These are phyloP conservation scores for Rhodotorula sp. DNA, from an alignment of 1,284 basidiomycete species.

Conservation along the genomic window DNA sequence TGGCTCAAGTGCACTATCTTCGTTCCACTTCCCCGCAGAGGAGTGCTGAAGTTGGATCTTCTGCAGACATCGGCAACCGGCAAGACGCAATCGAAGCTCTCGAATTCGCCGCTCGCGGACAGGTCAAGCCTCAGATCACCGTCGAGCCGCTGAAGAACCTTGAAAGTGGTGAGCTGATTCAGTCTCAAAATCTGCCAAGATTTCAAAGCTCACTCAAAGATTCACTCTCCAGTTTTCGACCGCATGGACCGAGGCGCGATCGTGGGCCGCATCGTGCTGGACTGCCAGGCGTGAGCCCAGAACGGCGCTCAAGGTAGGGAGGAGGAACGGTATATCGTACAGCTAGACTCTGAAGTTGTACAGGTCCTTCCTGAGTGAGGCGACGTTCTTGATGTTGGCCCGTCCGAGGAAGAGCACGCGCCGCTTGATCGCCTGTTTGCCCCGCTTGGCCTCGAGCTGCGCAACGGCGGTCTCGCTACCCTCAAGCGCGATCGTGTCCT, in stretches of 20 bases:
- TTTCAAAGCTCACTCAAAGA: background rate
- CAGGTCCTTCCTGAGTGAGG: background rate
- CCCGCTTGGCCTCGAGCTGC: slow-evolving; percentile 2
- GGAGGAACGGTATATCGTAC: too few species aligned
- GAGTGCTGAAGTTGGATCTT: background rate
- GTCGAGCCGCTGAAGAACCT: slow-evolving; percentile 45
- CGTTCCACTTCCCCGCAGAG: background rate
- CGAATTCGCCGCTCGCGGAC: slow-evolving; percentile 45
- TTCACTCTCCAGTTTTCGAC: slow-evolving; percentile 56
- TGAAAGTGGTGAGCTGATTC: background rate
- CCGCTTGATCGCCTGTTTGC: background rate
- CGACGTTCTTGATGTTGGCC: background rate
- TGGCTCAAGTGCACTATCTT: slow-evolving; percentile 13
- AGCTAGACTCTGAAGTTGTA: background rate
- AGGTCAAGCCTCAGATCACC: slow-evolving; percentile 51
- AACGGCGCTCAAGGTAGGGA: background rate
- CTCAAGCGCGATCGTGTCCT: slow-evolving; percentile 16
- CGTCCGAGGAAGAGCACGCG: slow-evolving; percentile 1
- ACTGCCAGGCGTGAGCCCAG: slow-evolving; percentile 2
- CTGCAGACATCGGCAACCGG: slow-evolving; percentile 50
- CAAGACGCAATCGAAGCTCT: slow-evolving; percentile 65
- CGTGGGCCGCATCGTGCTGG: slow-evolving; percentile 63
- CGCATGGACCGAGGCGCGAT: slow-evolving; percentile 60
- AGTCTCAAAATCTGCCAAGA: background rate
- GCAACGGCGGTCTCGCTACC: slow-evolving; percentile 6